Evolutionary conservation across 2,329 filamentous ascomycete genomes (phyloP), one percentile per base, ranked within the genome.

Genomic region (Ascochyta rabiei): DNA sequence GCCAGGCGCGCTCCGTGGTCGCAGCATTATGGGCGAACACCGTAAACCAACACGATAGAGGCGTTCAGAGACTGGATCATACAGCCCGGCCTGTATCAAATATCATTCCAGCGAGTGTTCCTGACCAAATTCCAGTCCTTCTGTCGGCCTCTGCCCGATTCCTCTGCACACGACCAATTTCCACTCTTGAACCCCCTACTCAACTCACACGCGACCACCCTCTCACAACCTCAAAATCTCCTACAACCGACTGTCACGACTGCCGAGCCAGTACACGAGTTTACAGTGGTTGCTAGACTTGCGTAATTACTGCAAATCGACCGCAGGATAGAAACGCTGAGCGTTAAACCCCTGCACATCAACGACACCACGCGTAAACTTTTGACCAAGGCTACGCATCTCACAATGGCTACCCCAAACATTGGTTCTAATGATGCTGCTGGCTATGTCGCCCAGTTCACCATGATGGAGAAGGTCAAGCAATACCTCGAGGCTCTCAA

Each of bases 401-500:
- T 23, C 35, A 48, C 26, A 38, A 65, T 66, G 63, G 59, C 57
- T 24, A 57, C 48, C 21, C 47, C 51, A 34, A 58, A 56, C 15
- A 49, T 23, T 21, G 33, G 47, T 28, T 45, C 49, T 30, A 35
- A 54, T 15, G 45, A 43, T 30, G 31, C 37, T 16, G 44, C 48
- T 30, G 47, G 31, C 18, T 44, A 57, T 24, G 37, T 52, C 41
- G 48, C 47, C 24, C 52, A 55, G 37, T 55, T 61, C 33, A 57
- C 48, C 34, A 56, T 60, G 53, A 60, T 59, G 49, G 51, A 61
- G n/a, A 53, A 57, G 19, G 60, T 72, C 44, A 62, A 58, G 30
- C 62, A 58, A 21, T 66, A 62, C 24, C 55, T 72, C 18, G 54
- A 59, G 18, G 48, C 52, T 23, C 56, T 71, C 7, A 66, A 63